Conservation (phyloP, 371 early-diverging fungal species). For the Apophysomyces trapeziformis region DNA sequence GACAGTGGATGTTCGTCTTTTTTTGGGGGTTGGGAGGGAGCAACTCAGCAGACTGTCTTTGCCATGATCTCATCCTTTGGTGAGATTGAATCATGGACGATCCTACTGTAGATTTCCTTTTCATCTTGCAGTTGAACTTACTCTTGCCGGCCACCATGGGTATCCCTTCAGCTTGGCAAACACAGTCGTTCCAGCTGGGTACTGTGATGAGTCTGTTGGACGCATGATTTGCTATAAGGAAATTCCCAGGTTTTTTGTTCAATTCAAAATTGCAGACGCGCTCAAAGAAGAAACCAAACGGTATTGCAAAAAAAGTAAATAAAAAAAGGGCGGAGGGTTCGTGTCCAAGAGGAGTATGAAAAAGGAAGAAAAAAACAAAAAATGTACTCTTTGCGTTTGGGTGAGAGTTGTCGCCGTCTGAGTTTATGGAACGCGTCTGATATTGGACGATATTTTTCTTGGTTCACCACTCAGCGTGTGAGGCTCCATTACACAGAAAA, state of each 20-base stretch:
- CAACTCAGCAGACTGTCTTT: conserved; percentile 1
- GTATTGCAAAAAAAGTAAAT: conserved; percentile 8
- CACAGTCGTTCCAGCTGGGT: conserved; percentile 65
- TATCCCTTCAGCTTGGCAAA: conserved; percentile 78
- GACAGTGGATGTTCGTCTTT: neutral
- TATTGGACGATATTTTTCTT: conserved; percentile 5
- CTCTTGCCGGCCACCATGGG: conserved; percentile 83
- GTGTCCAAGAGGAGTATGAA: conserved; percentile 12
- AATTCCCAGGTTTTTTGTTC: conserved; percentile 2
- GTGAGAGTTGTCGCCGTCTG: conserved; percentile 7
- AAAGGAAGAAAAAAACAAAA: conserved; percentile 12
- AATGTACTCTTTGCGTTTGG: conserved; percentile 3
- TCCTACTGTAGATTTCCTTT: neutral
- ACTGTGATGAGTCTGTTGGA: conserved; percentile 30
- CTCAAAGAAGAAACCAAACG: conserved; percentile 1
- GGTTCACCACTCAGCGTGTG: conserved; percentile 3
- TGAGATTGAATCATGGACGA: conserved; percentile 1
- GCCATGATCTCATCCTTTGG: conserved; percentile 7
- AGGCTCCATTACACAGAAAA: conserved; percentile 7
- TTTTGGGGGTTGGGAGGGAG: no score
- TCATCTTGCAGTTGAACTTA: conserved; percentile 37
- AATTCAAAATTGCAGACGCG: conserved; percentile 11
- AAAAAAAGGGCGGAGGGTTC: conserved; percentile 6
- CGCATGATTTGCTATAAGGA: conserved; percentile 14
- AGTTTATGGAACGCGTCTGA: conserved; percentile 6